Percentiles rank a stretch among this genome's conserved stretches.
Evolutionary conservation across 2,329 filamentous ascomycete genomes (phyloP).

Genomic region (Penicillium sp.): DNA sequence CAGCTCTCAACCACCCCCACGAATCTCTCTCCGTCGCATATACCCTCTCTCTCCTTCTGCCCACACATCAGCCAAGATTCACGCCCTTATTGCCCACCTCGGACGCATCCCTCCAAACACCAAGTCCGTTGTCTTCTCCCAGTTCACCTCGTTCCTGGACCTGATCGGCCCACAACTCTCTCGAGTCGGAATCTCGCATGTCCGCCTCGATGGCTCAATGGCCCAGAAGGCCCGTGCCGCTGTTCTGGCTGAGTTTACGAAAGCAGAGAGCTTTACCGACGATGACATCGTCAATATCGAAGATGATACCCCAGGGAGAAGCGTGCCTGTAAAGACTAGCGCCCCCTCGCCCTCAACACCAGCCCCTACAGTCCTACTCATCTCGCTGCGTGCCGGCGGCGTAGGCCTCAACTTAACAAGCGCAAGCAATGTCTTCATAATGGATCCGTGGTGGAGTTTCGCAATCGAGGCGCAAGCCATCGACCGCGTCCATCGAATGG

Average conservation of each 20-base stretch:
- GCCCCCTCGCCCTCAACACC: slow-evolving; percentile 10
- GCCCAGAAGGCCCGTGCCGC: slow-evolving; percentile 72
- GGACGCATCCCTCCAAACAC: slow-evolving; percentile 60
- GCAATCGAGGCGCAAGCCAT: slow-evolving; percentile 95
- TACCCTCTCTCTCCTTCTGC: slow-evolving; percentile 53
- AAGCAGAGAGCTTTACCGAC: slow-evolving; percentile 30
- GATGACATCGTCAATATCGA: slow-evolving; percentile 32
- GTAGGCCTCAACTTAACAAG: slow-evolving; percentile 88
- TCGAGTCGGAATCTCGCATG: slow-evolving; percentile 61
- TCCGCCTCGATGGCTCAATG: slow-evolving; percentile 90
- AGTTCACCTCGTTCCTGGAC: slow-evolving; percentile 92
- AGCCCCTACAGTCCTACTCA: slow-evolving; percentile 55
- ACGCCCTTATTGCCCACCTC: slow-evolving; percentile 66
- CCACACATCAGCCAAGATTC: slow-evolving; percentile 70
- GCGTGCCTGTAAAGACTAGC: background rate
- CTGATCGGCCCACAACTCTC: slow-evolving; percentile 75
- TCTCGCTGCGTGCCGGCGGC: slow-evolving; percentile 80
- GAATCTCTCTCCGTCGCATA: slow-evolving; percentile 54
- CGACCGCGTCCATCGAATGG: slow-evolving; percentile 94
- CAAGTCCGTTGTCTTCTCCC: slow-evolving; percentile 90
- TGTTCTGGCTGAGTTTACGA: slow-evolving; percentile 65
- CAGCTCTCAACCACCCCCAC: slow-evolving; percentile 34
- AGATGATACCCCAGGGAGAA: slow-evolving; percentile 18
- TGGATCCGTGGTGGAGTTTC: slow-evolving; percentile 99
- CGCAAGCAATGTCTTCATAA: slow-evolving; percentile 88